Evolutionary conservation across 2,329 filamentous ascomycete species (phyloP).

Genomic region (Thelonectria olida): DNA sequence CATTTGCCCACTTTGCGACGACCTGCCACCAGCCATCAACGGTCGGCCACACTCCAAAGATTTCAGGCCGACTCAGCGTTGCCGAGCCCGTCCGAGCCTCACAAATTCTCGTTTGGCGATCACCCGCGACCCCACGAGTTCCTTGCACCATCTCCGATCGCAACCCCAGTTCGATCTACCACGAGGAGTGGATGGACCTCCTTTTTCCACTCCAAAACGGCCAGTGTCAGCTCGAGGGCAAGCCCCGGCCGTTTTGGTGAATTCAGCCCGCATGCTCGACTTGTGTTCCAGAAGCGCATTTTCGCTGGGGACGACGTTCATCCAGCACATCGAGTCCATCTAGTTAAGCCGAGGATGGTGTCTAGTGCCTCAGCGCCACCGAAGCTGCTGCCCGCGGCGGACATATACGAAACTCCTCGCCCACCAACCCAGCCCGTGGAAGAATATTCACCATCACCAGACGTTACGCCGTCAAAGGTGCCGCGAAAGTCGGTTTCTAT

Average conservation of each 20-base stretch:
- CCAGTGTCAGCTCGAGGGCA: conserved; percentile 34
- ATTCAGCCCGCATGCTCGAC: conserved; percentile 37
- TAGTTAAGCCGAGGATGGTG: conserved; percentile 51
- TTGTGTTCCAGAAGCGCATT: conserved; percentile 41
- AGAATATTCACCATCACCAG: conserved; percentile 38
- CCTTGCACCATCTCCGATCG: conserved; percentile 38
- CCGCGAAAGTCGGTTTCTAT: conserved; percentile 66
- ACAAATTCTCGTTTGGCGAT: conserved; percentile 49
- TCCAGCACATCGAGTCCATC: conserved; percentile 39
- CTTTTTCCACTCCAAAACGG: conserved; percentile 61
- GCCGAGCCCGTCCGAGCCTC: conserved; percentile 34
- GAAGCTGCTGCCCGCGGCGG: conserved; percentile 34
- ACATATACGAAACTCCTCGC: conserved; percentile 34
- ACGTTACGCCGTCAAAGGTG: conserved; percentile 54
- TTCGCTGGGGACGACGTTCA: conserved; percentile 31
- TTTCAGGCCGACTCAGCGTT: conserved; percentile 46
- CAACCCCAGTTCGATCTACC: conserved; percentile 29
- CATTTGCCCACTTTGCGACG: conserved; percentile 74
- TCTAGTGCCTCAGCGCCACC: conserved; percentile 36
- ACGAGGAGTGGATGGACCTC: conserved; percentile 58
- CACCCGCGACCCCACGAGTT: conserved; percentile 43
- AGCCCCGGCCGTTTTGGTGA: conserved; percentile 40
- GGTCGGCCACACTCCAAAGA: conserved; percentile 75
- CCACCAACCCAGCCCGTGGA: conserved; percentile 20
- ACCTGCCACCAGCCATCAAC: conserved; percentile 82